Evolutionary conservation across 805 yeast genomes (phyloP), one percentile per base, ranked within the genome.

Genomic region (Saturnispora sanitii): DNA sequence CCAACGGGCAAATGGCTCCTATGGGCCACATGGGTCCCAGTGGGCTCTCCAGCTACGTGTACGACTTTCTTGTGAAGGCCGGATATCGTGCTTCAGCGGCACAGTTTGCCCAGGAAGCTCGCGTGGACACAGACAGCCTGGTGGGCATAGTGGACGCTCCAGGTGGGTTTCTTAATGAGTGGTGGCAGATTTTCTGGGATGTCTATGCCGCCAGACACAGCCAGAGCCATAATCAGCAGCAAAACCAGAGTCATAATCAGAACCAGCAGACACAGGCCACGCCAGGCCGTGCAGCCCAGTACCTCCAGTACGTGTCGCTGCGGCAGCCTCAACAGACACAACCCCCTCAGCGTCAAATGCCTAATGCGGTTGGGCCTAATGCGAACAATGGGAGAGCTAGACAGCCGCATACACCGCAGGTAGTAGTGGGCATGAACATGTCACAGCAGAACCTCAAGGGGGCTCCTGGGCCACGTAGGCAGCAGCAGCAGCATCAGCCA

Each of bases 111-210:
- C 72, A 70, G 47, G 96, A 87, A 58, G 87, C 94, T 0, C 85
- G 80, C 39, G 67, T 84, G n/a, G n/a, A n/a, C n/a, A n/a, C n/a
- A n/a, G n/a, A n/a, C n/a, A n/a, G n/a, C n/a, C n/a, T n/a, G n/a
- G n/a, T n/a, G n/a, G n/a, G n/a, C n/a, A n/a, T n/a, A n/a, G 73
- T 82, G 71, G 92, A 86, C 54, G 81, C 94, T 2, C 92, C 94
- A 1, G 84, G 80, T 51, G 92, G 95, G 6, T 87, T 85, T 53
- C 62, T 87, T 19, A 79, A 75, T 53, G 96, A 88, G 58, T 87
- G 96, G 96, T 87, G 96, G 96, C 86, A 78, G 65, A 77, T 88
- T 15, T 88, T 87, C 57, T 88, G 96, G 96, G 96, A 87, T 56
- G 79, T 86, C 22, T 84, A 81, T 60, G 82, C 82, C 53, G 94